These are phyloP conservation scores for Pelargonium exstipulatum DNA, from an alignment of 441 rosid genomes.

Conservation along the genomic window DNA sequence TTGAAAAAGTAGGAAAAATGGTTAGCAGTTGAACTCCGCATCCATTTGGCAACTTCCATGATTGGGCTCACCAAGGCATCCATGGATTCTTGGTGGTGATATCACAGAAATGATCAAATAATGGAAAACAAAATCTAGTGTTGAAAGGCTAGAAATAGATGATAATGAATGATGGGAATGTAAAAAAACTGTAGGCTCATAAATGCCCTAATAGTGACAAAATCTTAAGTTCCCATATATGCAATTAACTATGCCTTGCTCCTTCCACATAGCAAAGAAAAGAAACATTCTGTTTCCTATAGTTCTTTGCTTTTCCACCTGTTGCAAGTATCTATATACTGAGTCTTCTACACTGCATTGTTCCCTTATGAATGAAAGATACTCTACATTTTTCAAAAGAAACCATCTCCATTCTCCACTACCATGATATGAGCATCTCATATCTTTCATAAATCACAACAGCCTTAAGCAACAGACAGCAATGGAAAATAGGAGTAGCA, in stretches of 20 bases:
- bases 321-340: background rate
- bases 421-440: background rate
- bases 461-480: background rate
- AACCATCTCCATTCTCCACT: slow-evolving; percentile 4
- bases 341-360: background rate
- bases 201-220: background rate
- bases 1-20: background rate
- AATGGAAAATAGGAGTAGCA: background rate
- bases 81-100: slow-evolving; percentile 3
- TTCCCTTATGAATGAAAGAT: too few relatives aligned
- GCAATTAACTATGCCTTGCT: background rate
- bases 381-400: background rate
- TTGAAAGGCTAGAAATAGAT: background rate
- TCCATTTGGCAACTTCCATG: slow-evolving; percentile 1
- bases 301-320: slow-evolving; percentile 1
- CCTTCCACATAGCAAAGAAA: background rate
- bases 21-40: background rate
- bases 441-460: background rate
- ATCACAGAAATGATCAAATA: background rate
- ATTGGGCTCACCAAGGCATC: background rate
- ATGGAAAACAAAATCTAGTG: background rate
- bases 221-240: background rate
- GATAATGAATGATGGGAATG: slow-evolving; percentile 5
- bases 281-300: background rate
- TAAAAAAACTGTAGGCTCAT: background rate